Percentiles rank a stretch among this genome's conserved stretches.
Conservation (phyloP, 2,329 filamentous ascomycete genomes). For the Thermothelomyces thermophilus region DNA sequence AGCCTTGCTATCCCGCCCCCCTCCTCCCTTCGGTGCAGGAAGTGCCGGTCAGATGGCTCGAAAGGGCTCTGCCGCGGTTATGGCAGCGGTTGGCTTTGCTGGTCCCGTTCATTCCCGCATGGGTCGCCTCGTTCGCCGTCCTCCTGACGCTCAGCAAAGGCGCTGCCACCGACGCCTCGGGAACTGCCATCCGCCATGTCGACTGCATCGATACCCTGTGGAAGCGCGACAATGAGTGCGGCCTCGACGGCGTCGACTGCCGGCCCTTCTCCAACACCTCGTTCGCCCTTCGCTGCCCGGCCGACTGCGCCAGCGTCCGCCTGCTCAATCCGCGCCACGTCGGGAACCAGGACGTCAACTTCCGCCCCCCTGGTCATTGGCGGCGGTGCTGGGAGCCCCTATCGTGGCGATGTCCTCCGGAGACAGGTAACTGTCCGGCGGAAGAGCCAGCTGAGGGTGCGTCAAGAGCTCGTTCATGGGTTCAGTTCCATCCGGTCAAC, state of each 20-base stretch:
- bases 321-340: constrained; percentile 51
- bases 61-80: background rate
- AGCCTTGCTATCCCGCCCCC: constrained; percentile 12
- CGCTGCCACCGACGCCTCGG: constrained; percentile 5
- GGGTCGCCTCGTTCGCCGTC: constrained; percentile 12
- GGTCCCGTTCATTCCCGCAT: constrained; percentile 9
- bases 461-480: constrained; percentile 19
- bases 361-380: constrained; percentile 43
- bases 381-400: constrained; percentile 29
- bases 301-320: constrained; percentile 45
- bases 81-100: constrained; percentile 14
- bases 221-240: constrained; percentile 50
- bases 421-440: background rate
- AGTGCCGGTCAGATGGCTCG: constrained; percentile 10
- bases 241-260: constrained; percentile 52
- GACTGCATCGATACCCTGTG: constrained; percentile 50
- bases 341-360: constrained; percentile 42
- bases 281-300: constrained; percentile 54
- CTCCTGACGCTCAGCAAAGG: constrained; percentile 15
- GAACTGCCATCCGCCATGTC: constrained; percentile 29
- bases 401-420: constrained; percentile 47
- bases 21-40: constrained; percentile 16
- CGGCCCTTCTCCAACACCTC: constrained; percentile 51
- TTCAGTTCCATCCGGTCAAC: constrained; percentile 21
- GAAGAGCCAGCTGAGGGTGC: constrained; percentile 7